Evolutionary conservation across 2,329 filamentous ascomycete species (phyloP), one percentile per base, ranked within the genome.

Genomic region (Stachybotrys chlorohalonatus): DNA sequence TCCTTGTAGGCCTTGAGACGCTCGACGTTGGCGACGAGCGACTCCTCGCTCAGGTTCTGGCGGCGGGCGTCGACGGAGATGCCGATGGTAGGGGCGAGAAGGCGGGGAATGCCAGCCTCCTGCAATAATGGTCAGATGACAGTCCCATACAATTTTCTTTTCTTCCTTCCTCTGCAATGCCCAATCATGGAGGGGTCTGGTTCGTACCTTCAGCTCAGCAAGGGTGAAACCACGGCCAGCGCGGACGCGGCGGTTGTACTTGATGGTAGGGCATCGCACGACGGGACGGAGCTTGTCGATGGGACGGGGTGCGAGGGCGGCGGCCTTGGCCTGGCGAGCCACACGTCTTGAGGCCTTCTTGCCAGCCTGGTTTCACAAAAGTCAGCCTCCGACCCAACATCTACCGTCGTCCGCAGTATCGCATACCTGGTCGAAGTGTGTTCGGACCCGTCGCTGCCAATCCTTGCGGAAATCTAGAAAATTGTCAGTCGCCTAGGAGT

Each of bases 341-440:
- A 89, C 84, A 71, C 94, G 87, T 78, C 94, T 89, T 76, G 87
- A 85, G 77, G 87, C 85, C 87, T 99, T 99, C 80, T 91, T 90
- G 76, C 93, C 94, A 75, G 94, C 87, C 93, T 99, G 58, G 60
- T 60, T 24, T 60, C 60, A 64, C 62, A 55, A 60, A 68, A 69
- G 50, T 52, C 31, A 52, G 50, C 36, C 36, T 42, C 24, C 17
- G 7, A 7, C 36, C 24, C 49, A 31, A 32, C 5, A 3, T 42
- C 24, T 24, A 24, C 24, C 36, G n/a, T 48, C 32, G 24, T 24
- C 52, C 50, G 32, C 52, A 17, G 49, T 49, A 55, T 61, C 62
- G 61, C 73, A 80, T 93, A 95, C 93, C 91, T 97, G 94, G 84
- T 99, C 91, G 83, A 99, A 99, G 85, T 99, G 94, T 79, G 90